Base-by-base conservation (phyloP, 192 early-diverging fungal species). In the Coemansia sp. region DNA sequence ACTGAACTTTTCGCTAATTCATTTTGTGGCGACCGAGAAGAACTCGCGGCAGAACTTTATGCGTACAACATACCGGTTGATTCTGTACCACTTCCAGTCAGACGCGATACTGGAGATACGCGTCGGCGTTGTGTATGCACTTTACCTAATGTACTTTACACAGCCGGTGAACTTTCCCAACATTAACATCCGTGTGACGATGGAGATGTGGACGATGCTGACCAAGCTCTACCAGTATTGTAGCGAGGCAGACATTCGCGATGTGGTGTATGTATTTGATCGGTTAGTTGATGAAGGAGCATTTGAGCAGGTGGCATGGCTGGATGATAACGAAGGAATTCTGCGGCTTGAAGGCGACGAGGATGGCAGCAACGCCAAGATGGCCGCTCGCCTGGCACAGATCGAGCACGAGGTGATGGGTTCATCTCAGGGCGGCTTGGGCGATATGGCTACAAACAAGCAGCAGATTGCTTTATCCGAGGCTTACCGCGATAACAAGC, bases 1-100 rank as follows among this genome's bases (percentile, higher is more conserved):
- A 51, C 72, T 74, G 6, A 77, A 85, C 64, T 86, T 86, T 74
- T 83, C 83, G 36, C 75, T 85, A 30, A 78, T 86, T 14, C 85
- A 86, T 57, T 86, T 86, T 71, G 85, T 81, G 21, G 84, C 84
- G 33, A 77, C 85, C 10, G 85, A 86, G 42, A 85, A 84, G 70
- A 71, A 82, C 61, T 82, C 84, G 54, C 78, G 85, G 19, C 70
- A 79, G 53, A 70, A 76, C 66, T 85, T 86, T 69, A 84, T 86
- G 83, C 84, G 83, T 31, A 68, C 75, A 5, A 52, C 81, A 21
- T 85, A 85, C 66, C 74, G 84, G 36, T 64, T 78, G 33, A 66
- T 82, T 21, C 74, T 85, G 24, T 64, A 74, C 55, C 79, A 79
- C 64, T 75, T 78, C 19, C 74, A 67, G 66, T 29, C 63, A 17